These are phyloP conservation scores for Endocladia muricata DNA, from an alignment of 31 red algal genomes.

Conservation along the genomic window DNA sequence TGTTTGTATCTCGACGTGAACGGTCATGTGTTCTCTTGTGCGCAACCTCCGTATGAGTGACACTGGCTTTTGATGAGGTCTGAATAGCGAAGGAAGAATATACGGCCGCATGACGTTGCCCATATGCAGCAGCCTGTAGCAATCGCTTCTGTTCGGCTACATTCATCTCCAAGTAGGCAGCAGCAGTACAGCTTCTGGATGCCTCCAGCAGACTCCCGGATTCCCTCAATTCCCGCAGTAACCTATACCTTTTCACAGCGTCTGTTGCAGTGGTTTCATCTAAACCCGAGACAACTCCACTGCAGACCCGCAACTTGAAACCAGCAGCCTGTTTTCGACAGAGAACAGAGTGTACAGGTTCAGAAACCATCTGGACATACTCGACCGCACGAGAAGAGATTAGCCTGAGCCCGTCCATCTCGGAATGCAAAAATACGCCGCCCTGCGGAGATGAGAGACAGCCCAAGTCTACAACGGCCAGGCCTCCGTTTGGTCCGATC, in stretches of 20 bases:
- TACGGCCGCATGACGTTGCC: conserved; percentile 45
- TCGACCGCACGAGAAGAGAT: conserved; percentile 16
- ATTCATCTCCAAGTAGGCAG: conserved; percentile 52
- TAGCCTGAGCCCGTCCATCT: conserved; percentile 61
- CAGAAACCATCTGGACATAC: conserved; percentile 75
- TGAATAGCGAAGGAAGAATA: neutral
- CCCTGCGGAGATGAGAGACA: conserved; percentile 3
- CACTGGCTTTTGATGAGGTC: neutral
- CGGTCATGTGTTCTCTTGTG: conserved; percentile 6
- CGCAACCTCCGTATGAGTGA: neutral
- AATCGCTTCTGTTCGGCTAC: conserved; percentile 36
- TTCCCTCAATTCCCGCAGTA: conserved; percentile 51
- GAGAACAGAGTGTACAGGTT: conserved; percentile 33
- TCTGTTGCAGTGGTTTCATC: neutral
- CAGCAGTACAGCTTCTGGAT: conserved; percentile 41
- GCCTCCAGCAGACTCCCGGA: conserved; percentile 42
- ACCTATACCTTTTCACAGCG: conserved; percentile 41
- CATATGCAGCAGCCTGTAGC: conserved; percentile 65
- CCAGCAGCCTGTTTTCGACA: conserved; percentile 35
- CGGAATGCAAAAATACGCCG: conserved; percentile 36
- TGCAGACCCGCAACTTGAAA: conserved; percentile 37
- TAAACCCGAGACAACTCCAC: neutral
- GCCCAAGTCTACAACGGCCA: conserved; percentile 34
- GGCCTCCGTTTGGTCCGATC: conserved; percentile 56
- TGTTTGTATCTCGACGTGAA: conserved; percentile 34